Evolutionary conservation across 345 rosid species (phyloP).

Genomic region (Laguncularia racemosa): DNA sequence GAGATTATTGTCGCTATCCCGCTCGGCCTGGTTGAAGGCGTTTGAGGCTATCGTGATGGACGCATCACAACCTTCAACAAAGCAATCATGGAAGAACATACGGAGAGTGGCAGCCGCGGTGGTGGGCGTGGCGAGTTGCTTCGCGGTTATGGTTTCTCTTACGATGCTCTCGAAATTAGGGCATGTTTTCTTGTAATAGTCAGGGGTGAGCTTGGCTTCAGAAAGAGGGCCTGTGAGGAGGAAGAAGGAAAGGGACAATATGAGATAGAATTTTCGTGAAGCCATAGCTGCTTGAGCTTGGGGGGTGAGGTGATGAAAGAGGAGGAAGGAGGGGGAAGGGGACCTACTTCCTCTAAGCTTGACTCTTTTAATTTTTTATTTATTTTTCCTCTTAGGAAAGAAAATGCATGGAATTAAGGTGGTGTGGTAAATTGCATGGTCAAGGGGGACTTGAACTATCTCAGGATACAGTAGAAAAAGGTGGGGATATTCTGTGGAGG

Average conservation of each 20-base stretch:
- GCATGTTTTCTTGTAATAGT: slow-evolving; percentile 45
- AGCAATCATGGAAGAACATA: slow-evolving; percentile 51
- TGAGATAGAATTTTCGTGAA: background rate
- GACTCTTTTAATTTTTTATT: no score
- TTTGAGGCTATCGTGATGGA: slow-evolving; percentile 45
- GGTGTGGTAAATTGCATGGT: no score
- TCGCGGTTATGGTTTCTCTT: slow-evolving; percentile 32
- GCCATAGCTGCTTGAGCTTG: no score
- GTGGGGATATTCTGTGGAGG: no score
- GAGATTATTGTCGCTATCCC: slow-evolving; percentile 36
- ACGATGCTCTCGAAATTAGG: slow-evolving; percentile 40
- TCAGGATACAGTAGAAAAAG: no score
- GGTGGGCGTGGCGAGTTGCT: slow-evolving; percentile 26
- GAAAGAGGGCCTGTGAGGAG: slow-evolving; percentile 1
- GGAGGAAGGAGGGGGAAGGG: no score
- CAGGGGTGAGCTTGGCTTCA: slow-evolving; percentile 17
- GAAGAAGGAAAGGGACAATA: background rate
- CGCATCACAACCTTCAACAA: slow-evolving; percentile 58
- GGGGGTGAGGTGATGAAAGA: no score
- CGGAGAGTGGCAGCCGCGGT: slow-evolving; percentile 58
- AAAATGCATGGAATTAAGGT: no score
- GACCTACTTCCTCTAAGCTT: no score
- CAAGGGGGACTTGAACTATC: no score
- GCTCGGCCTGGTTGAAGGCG: slow-evolving; percentile 47
- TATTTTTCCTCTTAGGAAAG: no score